Base-by-base conservation (phyloP, 768 basidiomycete genomes). In the Lactifluus subvellereus region DNA sequence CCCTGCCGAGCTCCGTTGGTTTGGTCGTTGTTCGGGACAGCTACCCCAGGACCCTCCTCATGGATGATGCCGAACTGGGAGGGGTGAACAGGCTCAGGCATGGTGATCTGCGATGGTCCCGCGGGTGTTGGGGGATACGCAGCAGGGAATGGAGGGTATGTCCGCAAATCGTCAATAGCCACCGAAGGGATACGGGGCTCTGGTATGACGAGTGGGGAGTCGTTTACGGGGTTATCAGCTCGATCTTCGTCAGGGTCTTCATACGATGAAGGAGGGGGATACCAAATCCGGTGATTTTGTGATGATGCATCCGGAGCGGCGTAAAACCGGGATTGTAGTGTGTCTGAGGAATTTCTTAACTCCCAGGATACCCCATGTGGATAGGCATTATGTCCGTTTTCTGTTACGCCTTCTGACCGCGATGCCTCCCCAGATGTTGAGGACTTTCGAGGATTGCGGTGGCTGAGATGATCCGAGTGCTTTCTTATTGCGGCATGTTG, bases 111-210 rank as follows among this genome's bases (percentile, higher is more conserved):
- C 32, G 77, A 72, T 18, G 73, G 72, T 22, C 75, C 75, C n/a
- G 83, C 67, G 11, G 87, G 88, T 14, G 86, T 89, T 0, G 86
- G 78, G 9, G 88, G 88, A 69, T 91, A 91, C 38, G 89, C 89
- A 5, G 89, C 84, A 35, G 89, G 89, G 57, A 89, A 86, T 18
- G 85, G 77, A 13, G 88, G 88, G 67, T 89, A 91, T 70, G 82
- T 76, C 60, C 86, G 75, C 87, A 87, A 90, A 66, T 90, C 87
- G 45, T 87, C 47, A 35, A 63, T 60, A 32, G 38, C 37, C 33
- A 60, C 45, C 8, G 62, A 48, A 43, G 59, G 43, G 11, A 62
- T 20, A 35, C 32, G 20, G n/a, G 66, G 43, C 49, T 60, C 42
- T 38, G 61, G 45, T 63, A 69, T 61, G 42, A 42, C 43, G 43